Evolutionary conservation across 805 yeast species (phyloP).

Genomic region (Kockiozyma suomiensis): DNA sequence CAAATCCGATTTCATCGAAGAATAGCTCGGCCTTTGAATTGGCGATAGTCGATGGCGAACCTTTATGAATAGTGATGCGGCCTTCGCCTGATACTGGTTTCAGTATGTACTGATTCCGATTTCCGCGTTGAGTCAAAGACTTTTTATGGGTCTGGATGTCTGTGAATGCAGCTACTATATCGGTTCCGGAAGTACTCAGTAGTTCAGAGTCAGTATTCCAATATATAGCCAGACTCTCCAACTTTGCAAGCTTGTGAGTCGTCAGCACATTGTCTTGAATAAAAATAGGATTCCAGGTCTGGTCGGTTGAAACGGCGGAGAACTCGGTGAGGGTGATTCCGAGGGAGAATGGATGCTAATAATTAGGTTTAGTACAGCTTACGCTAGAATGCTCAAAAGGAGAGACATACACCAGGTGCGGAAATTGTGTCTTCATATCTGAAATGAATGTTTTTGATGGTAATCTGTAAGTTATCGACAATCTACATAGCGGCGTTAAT

Average conservation of each 20-base stretch:
- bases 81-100: slow-evolving; percentile 91
- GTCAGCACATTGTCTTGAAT: slow-evolving; percentile 67
- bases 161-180: slow-evolving; percentile 18
- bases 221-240: slow-evolving; percentile 75
- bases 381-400: not conserved
- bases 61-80: slow-evolving; percentile 75
- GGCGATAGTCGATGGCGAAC: slow-evolving; percentile 63
- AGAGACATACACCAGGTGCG: slow-evolving; percentile 54
- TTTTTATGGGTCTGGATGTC: slow-evolving; percentile 11
- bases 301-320: slow-evolving; percentile 89
- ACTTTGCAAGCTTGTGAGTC: slow-evolving; percentile 59
- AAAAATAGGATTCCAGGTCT: slow-evolving; percentile 80
- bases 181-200: slow-evolving; percentile 41
- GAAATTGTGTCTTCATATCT: slow-evolving; percentile 81
- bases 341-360: slow-evolving; percentile 65
- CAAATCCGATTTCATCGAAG: slow-evolving; percentile 88
- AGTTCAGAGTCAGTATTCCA: slow-evolving; percentile 73
- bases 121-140: slow-evolving; percentile 15
- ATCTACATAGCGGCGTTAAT: slow-evolving; percentile 6
- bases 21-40: slow-evolving; percentile 73
- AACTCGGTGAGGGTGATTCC: slow-evolving; percentile 84
- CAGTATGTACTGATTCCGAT: slow-evolving; percentile 51
- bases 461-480: slow-evolving; percentile 87
- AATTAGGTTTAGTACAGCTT: not conserved
- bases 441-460: slow-evolving; percentile 86